Conservation (phyloP, 2,329 filamentous ascomycete genomes). For the Clonostachys solani region DNA sequence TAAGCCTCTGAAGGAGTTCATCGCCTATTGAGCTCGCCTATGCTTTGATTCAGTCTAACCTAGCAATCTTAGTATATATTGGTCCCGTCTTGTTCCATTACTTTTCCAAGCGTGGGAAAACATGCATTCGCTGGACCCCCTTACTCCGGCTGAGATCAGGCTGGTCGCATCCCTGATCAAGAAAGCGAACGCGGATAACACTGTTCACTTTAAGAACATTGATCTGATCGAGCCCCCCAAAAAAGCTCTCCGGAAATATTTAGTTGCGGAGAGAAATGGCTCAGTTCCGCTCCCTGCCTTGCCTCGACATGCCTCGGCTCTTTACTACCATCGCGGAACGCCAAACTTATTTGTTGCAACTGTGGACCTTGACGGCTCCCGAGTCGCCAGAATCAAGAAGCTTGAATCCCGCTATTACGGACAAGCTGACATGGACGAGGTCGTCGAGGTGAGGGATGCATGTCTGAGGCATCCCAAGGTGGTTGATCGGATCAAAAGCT, state of each 20-base stretch:
- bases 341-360: not conserved
- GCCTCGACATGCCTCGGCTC: not conserved
- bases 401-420: slow-evolving; percentile 3
- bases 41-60: no score
- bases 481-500: slow-evolving; percentile 2
- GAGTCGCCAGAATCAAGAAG: slow-evolving; percentile 1
- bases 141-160: slow-evolving; percentile 48
- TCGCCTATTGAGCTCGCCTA: no score
- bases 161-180: slow-evolving; percentile 55
- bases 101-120: no score
- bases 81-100: no score
- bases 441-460: slow-evolving; percentile 3
- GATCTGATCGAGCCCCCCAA: slow-evolving; percentile 6
- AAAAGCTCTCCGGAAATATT: slow-evolving; percentile 3
- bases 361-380: not conserved
- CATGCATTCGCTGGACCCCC: slow-evolving; percentile 7
- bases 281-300: not conserved
- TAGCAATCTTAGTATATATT: no score
- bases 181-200: slow-evolving; percentile 50
- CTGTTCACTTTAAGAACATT: slow-evolving; percentile 7
- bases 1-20: no score
- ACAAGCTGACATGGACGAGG: slow-evolving; percentile 6
- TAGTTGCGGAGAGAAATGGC: not conserved
- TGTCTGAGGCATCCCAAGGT: slow-evolving; percentile 6
- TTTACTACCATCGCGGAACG: not conserved